Evolutionary conservation across 148 eudicot genomes (phyloP), one percentile per base, ranked within the genome.

Genomic region (Silene latifolia): DNA sequence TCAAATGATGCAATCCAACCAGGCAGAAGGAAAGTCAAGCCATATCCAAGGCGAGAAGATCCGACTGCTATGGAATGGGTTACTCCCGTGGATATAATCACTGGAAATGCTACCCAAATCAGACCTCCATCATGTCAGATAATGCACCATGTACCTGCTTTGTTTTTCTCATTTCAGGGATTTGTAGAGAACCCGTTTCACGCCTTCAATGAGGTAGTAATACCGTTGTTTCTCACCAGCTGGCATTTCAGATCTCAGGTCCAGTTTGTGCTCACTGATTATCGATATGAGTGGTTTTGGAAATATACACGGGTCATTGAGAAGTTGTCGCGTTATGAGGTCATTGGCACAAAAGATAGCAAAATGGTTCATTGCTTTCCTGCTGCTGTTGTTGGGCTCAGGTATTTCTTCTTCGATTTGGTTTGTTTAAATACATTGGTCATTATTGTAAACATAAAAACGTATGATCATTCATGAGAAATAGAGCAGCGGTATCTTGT

Each of bases 131-230:
- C 78, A 47, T 90, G 95, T 67, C 59, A 82, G n/a, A 77, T 85
- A 63, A 80, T 27, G 56, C 91, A 90, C 79, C 8, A 77, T 10
- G 85, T 77, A 20, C 89, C 94, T 1, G 93, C 87, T 0, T 60
- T 87, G 54, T 11, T 89, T 32, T 89, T 86, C 84, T 59, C 83
- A 15, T 81, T 76, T 68, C 80, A 79, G 0, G 83, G 83, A 44
- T 81, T 66, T 47, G 67, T 71, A 4, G 83, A 81, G 39, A 81
- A 81, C 64, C 80, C 83, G 2, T 81, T 81, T 53, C 83, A 81
- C 54, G 83, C 83, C 54, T 81, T 81, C 20, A 81, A 81, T 11
- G 83, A 81, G 66, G 35, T 81, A 7, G 76, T 77, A 2, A 73
- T 81, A 27, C 82, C 82, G 12, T 63, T 80, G 75, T 80, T 71